These are phyloP conservation scores for Paxillus ammoniavirescens DNA, from an alignment of 768 basidiomycete genomes.

Conservation along the genomic window DNA sequence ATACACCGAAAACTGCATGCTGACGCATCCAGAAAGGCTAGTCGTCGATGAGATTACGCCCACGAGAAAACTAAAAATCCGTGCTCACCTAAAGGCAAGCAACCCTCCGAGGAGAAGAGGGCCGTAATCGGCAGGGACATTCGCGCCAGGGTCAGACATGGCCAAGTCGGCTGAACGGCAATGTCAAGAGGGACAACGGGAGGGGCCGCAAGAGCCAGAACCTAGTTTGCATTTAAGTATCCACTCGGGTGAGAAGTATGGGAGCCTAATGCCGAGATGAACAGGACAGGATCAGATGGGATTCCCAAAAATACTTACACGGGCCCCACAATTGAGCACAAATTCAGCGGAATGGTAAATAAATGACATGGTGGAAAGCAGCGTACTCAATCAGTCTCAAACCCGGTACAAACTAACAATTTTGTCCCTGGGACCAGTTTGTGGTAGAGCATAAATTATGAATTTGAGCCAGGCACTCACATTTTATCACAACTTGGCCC, in stretches of 20 bases:
- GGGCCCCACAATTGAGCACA: too few relatives aligned
- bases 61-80: neutral
- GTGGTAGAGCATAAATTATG: too few relatives aligned
- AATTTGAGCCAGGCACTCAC: too few relatives aligned
- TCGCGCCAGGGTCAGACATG: constrained; percentile 1
- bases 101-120: constrained; percentile 21
- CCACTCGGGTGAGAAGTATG: neutral
- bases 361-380: too few relatives aligned
- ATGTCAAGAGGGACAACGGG: neutral
- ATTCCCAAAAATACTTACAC: too few relatives aligned
- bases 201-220: neutral
- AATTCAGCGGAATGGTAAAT: too few relatives aligned
- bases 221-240: constrained; percentile 5
- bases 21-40: constrained; percentile 27
- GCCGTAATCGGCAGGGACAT: constrained; percentile 14
- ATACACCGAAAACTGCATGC: constrained; percentile 25
- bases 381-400: too few relatives aligned
- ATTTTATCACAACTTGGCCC: too few relatives aligned
- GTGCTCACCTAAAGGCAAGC: constrained; percentile 18
- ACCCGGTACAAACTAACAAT: too few relatives aligned
- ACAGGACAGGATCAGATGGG: neutral
- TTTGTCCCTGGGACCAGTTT: too few relatives aligned
- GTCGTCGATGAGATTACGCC: neutral
- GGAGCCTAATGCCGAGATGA: neutral
- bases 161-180: neutral